Conservation (phyloP, 306 rosid species). For the Hippophae tibetana region DNA sequence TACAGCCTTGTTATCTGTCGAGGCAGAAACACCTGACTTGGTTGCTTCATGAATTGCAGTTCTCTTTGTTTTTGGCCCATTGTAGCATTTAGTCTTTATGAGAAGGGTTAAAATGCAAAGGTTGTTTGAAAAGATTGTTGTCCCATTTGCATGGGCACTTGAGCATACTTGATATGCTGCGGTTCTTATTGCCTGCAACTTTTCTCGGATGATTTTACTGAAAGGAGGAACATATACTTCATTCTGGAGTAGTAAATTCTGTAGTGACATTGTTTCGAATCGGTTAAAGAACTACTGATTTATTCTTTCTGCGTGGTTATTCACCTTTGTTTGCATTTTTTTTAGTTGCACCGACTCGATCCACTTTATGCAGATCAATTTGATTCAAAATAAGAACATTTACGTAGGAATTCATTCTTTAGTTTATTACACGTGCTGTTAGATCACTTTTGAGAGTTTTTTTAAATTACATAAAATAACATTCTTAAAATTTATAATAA, state of each 20-base stretch:
- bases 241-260: constrained; percentile 46
- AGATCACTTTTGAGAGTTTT: too few relatives aligned
- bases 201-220: constrained; percentile 41
- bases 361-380: constrained; percentile 19
- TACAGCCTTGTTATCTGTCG: constrained; percentile 72
- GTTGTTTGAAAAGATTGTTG: constrained; percentile 25
- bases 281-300: constrained; percentile 29
- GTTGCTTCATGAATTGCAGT: constrained; percentile 54
- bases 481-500: too few relatives aligned
- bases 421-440: too few relatives aligned
- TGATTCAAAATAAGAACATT: not conserved
- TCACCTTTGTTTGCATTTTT: constrained; percentile 36
- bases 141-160: constrained; percentile 29
- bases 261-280: constrained; percentile 42
- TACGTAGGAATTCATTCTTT: too few relatives aligned
- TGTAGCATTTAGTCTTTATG: constrained; percentile 38
- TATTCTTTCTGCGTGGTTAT: constrained; percentile 33
- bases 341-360: constrained; percentile 27
- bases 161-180: constrained; percentile 35
- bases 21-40: constrained; percentile 97
- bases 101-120: constrained; percentile 26
- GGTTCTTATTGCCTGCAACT: constrained; percentile 21
- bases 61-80: constrained; percentile 22
- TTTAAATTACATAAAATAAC: too few relatives aligned
- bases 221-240: constrained; percentile 48